Percentiles rank a stretch among this genome's conserved stretches.
These are phyloP conservation scores for Ogataea wickerhamii DNA, from an alignment of 805 yeast genomes.

Conservation along the genomic window DNA sequence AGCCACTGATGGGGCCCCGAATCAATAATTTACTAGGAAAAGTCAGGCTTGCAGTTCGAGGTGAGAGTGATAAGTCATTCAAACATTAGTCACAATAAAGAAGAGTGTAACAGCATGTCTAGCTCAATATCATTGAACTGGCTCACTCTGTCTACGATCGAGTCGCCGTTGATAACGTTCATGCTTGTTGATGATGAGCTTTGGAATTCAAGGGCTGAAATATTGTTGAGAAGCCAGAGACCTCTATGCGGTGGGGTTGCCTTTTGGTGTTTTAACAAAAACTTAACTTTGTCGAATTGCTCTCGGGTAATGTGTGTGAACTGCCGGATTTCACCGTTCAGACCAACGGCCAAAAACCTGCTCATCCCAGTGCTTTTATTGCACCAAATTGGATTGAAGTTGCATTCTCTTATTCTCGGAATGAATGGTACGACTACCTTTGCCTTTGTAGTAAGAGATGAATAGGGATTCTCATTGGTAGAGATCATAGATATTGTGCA, in stretches of 20 bases:
- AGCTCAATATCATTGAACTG: constrained; percentile 12
- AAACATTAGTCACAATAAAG: constrained; percentile 6
- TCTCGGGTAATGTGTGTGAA: constrained; percentile 14
- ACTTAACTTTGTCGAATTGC: constrained; percentile 7
- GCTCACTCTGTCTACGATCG: constrained; percentile 12
- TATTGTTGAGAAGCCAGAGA: constrained; percentile 8
- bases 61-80: not conserved
- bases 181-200: constrained; percentile 1
- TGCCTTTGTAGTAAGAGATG: constrained; percentile 9
- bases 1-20: constrained; percentile 89
- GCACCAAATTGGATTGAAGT: constrained; percentile 33
- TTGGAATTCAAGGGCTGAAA: constrained; percentile 8
- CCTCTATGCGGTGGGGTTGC: constrained; percentile 1
- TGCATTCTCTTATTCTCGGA: constrained; percentile 31
- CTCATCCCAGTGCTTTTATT: not conserved
- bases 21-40: constrained; percentile 74
- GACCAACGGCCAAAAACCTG: constrained; percentile 32
- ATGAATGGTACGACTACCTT: constrained; percentile 28
- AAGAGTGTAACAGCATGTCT: constrained; percentile 12
- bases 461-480: constrained; percentile 1
- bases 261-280: constrained; percentile 2
- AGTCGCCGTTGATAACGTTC: constrained; percentile 16
- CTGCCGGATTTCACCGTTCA: constrained; percentile 36
- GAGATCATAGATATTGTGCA: constrained; percentile 16
- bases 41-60: constrained; percentile 48